Evolutionary conservation across 2,329 filamentous ascomycete genomes (phyloP).

Genomic region (Penicillium sclerotigenum): DNA sequence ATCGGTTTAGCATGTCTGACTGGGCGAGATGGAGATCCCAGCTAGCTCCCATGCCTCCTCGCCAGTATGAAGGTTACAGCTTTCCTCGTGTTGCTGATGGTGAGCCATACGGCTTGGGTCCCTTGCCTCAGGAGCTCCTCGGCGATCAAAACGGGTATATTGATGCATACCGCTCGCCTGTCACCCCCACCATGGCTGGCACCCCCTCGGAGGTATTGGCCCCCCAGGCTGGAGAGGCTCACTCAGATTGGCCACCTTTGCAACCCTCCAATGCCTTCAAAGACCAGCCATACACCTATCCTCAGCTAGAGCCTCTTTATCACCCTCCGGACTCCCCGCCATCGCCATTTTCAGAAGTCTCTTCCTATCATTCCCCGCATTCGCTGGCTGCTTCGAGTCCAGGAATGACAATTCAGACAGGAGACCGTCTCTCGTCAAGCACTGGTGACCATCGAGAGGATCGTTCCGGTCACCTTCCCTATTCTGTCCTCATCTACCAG

Average conservation of each 20-base stretch:
- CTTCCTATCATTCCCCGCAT: constrained; percentile 21
- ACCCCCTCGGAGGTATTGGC: neutral
- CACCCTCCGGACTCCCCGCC: constrained; percentile 8
- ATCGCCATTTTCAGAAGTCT: constrained; percentile 24
- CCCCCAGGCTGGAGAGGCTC: neutral
- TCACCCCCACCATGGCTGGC: neutral
- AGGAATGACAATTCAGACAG: neutral
- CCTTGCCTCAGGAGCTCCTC: neutral
- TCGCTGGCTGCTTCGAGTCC: constrained; percentile 8
- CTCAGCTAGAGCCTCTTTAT: constrained; percentile 6
- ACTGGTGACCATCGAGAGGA: constrained; percentile 23
- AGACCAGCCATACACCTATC: neutral
- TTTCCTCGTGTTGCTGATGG: neutral
- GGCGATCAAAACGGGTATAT: neutral
- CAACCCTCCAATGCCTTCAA: neutral
- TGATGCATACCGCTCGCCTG: neutral
- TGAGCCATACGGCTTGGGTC: constrained; percentile 4
- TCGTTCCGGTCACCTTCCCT: constrained; percentile 58
- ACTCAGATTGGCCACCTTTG: neutral
- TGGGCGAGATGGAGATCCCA: constrained; percentile 27
- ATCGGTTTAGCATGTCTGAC: constrained; percentile 11
- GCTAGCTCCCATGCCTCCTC: constrained; percentile 15
- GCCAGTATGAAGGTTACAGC: constrained; percentile 15
- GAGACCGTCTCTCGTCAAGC: constrained; percentile 25
- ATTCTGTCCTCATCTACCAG: constrained; percentile 75